These are phyloP conservation scores for Calamus simplicifolius DNA, from an alignment of 176 grass and related monocot species.

Conservation along the genomic window DNA sequence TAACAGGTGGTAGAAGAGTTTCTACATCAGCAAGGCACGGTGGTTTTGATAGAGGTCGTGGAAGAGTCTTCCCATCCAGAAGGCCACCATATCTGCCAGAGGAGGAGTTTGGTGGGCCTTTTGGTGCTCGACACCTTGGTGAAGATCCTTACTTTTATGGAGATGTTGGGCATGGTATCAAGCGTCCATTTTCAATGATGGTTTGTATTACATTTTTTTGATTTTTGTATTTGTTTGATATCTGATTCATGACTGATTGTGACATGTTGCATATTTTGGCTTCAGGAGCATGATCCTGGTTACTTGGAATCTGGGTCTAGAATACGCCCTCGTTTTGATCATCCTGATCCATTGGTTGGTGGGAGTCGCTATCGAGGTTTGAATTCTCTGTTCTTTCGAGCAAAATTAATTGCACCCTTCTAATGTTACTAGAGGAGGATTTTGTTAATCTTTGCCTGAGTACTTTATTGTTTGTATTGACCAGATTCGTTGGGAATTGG, in stretches of 20 bases:
- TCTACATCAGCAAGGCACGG: slow-evolving; percentile 24
- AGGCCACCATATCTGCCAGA: slow-evolving; percentile 31
- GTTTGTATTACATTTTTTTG: slow-evolving; percentile 12
- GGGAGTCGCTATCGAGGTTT: slow-evolving; percentile 31
- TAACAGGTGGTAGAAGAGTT: slow-evolving; percentile 27
- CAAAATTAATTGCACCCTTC: neutral
- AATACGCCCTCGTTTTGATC: slow-evolving; percentile 39
- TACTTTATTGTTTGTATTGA: neutral
- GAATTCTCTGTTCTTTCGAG: slow-evolving; percentile 3
- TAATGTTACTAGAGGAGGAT: neutral
- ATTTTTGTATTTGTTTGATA: too few species aligned
- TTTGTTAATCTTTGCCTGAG: too few species aligned
- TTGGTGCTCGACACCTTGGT: slow-evolving; percentile 4
- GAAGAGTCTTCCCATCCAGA: slow-evolving; percentile 27
- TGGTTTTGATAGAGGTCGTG: slow-evolving; percentile 23
- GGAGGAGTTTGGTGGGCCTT: slow-evolving; percentile 28
- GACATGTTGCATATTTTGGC: too few species aligned
- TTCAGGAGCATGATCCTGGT: slow-evolving; percentile 35
- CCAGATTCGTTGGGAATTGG: slow-evolving; percentile 26
- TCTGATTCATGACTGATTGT: too few species aligned
- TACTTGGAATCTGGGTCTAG: slow-evolving; percentile 27
- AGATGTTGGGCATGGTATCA: slow-evolving; percentile 22
- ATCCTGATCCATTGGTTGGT: slow-evolving; percentile 23
- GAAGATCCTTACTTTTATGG: slow-evolving; percentile 34
- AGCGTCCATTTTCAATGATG: slow-evolving; percentile 36